Percentiles rank a stretch among this genome's conserved stretches.
These are phyloP conservation scores for Paecilomyces sp. DNA, from an alignment of 2,329 filamentous ascomycete genomes.

Conservation along the genomic window DNA sequence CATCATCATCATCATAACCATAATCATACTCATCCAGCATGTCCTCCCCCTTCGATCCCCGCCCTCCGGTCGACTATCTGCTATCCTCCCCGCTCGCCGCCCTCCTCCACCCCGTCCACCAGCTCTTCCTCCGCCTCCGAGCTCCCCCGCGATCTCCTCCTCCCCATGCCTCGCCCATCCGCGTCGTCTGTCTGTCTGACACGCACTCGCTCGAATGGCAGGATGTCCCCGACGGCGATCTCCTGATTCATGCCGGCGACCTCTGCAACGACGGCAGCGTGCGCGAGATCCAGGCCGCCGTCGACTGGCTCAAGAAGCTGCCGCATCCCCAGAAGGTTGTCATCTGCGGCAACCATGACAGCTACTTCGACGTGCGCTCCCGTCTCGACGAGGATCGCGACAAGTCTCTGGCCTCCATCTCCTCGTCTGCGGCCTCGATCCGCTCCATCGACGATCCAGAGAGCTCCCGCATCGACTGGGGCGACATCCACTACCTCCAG, in stretches of 20 bases:
- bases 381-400: constrained; percentile 50
- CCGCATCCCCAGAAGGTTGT: constrained; percentile 76
- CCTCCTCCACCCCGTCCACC: constrained; percentile 56
- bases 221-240: constrained; percentile 60
- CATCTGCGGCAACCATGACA: constrained; percentile 84
- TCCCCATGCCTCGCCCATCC: constrained; percentile 50
- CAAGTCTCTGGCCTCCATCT: constrained; percentile 20
- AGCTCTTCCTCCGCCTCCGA: constrained; percentile 59
- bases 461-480: constrained; percentile 55
- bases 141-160: constrained; percentile 57
- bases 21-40: constrained; percentile 12
- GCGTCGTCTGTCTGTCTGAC: constrained; percentile 82
- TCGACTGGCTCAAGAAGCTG: constrained; percentile 71
- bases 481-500: constrained; percentile 67
- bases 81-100: constrained; percentile 62
- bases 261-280: constrained; percentile 66
- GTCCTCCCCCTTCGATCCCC: constrained; percentile 42
- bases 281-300: constrained; percentile 68
- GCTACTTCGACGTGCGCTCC: constrained; percentile 66
- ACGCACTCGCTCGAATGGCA: constrained; percentile 61
- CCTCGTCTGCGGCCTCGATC: constrained; percentile 29
- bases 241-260: constrained; percentile 87
- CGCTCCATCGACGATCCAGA: constrained; percentile 34
- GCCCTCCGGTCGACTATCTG: constrained; percentile 53
- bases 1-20: background rate